phyloP scores from a whole-genome alignment of 192 early-diverging fungal species.

The Powellomyces hirtus region DNA sequence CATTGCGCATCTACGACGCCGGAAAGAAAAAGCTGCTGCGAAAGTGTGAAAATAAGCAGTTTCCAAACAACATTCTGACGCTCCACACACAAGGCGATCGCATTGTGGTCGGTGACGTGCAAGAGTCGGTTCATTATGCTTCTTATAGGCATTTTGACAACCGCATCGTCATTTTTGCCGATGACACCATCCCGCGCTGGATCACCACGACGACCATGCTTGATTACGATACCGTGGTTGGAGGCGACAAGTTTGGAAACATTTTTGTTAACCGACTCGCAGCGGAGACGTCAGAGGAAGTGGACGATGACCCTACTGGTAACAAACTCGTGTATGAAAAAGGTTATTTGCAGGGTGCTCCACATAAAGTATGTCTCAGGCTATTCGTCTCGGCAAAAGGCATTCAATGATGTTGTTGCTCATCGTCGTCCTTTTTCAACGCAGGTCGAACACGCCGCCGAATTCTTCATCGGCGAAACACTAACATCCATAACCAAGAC shows the following conservation, averaged over 20 bases:
- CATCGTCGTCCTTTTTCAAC: constrained; percentile 17
- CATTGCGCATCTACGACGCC: constrained; percentile 87
- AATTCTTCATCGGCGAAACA: constrained; percentile 87
- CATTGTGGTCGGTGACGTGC: constrained; percentile 82
- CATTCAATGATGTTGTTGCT: not conserved
- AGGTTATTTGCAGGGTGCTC: constrained; percentile 76
- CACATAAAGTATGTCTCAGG: constrained; percentile 65
- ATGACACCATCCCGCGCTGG: constrained; percentile 88
- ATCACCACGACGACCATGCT: constrained; percentile 75
- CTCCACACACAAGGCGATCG: constrained; percentile 79
- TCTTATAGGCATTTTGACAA: constrained; percentile 72
- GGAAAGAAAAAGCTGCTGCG: constrained; percentile 86
- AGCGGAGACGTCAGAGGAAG: constrained; percentile 56
- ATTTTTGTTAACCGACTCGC: constrained; percentile 77
- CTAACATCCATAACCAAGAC: constrained; percentile 77
- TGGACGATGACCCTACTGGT: constrained; percentile 88
- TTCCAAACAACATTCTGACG: constrained; percentile 70
- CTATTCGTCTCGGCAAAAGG: not conserved
- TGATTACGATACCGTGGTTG: constrained; percentile 90
- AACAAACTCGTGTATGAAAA: constrained; percentile 78
- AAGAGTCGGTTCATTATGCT: constrained; percentile 82
- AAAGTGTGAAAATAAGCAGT: constrained; percentile 82
- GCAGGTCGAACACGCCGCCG: constrained; percentile 60
- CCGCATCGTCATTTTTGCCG: constrained; percentile 85
- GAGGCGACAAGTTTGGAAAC: constrained; percentile 98